Base-by-base conservation (phyloP, 352 stramenopile species). In the Phytopythium helicoides region DNA sequence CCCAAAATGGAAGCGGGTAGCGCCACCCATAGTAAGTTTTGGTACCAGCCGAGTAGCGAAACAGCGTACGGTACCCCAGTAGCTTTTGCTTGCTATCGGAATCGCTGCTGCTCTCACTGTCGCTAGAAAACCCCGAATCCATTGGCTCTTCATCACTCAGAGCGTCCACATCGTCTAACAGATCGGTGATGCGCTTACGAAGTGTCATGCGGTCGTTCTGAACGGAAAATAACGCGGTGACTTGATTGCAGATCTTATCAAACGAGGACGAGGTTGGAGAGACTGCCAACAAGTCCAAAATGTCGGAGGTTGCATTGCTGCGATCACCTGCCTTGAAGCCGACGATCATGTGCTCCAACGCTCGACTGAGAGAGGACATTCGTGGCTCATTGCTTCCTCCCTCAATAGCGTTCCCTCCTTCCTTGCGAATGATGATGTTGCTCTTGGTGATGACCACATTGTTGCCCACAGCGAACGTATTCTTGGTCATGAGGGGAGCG, bases 351-450 rank as follows among this genome's bases (percentile, higher is more conserved):
- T 39, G n/a, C 28, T 40, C 28, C 25, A 51, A 28, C 8, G 18
- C 45, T 21, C 12, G 26, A 0, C 26, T 33, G 3, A 51, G 45
- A 14, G 28, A 15, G 3, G 18, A 5, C 8, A 51, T 26, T 4
- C 16, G 9, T 15, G 45, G 5, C 6, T 18, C 11, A 11, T 39
- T 31, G 5, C 25, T 10, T n/a, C 26, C 21, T 6, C 16, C n/a
- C 3, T 22, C 44, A 12, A n/a, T n/a, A n/a, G n/a, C n/a, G n/a
- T n/a, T n/a, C n/a, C 10, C n/a, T 23, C n/a, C 8, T 2, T 51
- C 45, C 45, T 51, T 51, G 45, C 45, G 45, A 33, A 51, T 51
- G 26, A 51, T 51, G 28, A 51, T 51, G 26, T 51, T 51, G 45
- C 45, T 51, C 45, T 51, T 51, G 28, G 45, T 40, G 45, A 51